A percentile compares a stretch with the other conserved stretches of the same genome.
phyloP scores from a whole-genome alignment of 371 early-diverging fungal species.

The Sanchytrium tribonematis region DNA sequence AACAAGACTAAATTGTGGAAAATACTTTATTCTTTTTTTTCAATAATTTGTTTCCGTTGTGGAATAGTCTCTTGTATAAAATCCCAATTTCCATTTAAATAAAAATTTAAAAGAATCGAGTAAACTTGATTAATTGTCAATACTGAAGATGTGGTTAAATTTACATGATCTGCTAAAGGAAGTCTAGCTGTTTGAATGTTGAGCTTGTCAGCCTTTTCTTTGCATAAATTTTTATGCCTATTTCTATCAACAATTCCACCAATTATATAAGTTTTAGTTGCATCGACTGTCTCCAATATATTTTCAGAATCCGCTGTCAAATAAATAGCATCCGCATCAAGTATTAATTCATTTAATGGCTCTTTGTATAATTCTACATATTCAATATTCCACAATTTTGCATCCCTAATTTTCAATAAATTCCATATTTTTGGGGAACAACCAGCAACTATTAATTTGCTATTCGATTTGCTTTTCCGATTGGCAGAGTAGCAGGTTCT shows the following conservation, averaged over 20 bases:
- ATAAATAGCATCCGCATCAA: not conserved
- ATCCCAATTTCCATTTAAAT: not conserved
- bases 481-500: not conserved
- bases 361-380: not conserved
- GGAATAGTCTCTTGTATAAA: not conserved
- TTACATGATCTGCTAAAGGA: constrained; percentile 53
- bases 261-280: constrained; percentile 43
- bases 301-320: not conserved
- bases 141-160: constrained; percentile 45
- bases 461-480: not conserved
- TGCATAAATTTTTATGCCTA: constrained; percentile 45
- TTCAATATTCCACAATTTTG: constrained; percentile 1
- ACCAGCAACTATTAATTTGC: not conserved
- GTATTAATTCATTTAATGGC: not conserved
- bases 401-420: not conserved
- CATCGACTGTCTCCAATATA: constrained; percentile 19
- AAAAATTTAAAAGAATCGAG: not conserved
- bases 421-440: not conserved
- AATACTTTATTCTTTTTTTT: not conserved
- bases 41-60: not conserved
- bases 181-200: constrained; percentile 49
- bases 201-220: constrained; percentile 36
- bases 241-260: constrained; percentile 89
- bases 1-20: too few species aligned
- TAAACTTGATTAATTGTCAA: constrained; percentile 60